Evolutionary conservation across 495 filamentous ascomycete species (phyloP).

Genomic region (Elaphomyces granulatus): DNA sequence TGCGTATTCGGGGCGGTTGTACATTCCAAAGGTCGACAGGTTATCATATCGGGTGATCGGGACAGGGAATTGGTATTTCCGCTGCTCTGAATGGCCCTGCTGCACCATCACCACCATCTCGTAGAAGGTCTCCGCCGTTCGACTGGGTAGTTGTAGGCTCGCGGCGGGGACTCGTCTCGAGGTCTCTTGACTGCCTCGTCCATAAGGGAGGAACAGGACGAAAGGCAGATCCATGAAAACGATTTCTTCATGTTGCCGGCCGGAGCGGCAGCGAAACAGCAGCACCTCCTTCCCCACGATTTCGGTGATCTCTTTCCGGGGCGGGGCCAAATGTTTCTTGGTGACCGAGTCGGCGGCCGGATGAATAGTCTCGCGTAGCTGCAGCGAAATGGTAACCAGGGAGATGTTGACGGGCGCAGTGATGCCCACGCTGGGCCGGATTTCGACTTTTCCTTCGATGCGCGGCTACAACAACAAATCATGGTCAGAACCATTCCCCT

Average conservation of each 20-base stretch:
- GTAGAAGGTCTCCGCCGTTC: conserved; percentile 91
- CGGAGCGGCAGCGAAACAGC: conserved; percentile 69
- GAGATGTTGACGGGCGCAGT: conserved; percentile 83
- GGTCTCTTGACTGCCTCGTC: conserved; percentile 73
- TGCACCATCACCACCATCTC: conserved; percentile 94
- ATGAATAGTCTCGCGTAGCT: conserved; percentile 90
- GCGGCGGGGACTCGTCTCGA: conserved; percentile 84
- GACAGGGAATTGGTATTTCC: conserved; percentile 82
- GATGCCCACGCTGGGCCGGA: conserved; percentile 68
- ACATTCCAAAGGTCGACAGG: conserved; percentile 97
- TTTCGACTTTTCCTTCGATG: conserved; percentile 96
- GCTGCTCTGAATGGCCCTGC: conserved; percentile 70
- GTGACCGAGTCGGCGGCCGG: conserved; percentile 86
- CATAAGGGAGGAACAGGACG: conserved; percentile 92
- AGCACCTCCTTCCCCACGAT: conserved; percentile 93
- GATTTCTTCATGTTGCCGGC: conserved; percentile 73
- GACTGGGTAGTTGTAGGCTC: conserved; percentile 75
- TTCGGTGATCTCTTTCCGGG: conserved; percentile 79
- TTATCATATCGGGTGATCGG: conserved; percentile 90
- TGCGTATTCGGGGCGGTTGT: conserved; percentile 83
- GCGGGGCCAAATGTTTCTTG: conserved; percentile 82
- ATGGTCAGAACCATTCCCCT: neutral
- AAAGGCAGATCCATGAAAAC: conserved; percentile 97
- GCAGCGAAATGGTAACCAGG: conserved; percentile 84
- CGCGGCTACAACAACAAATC: conserved; percentile 59